A percentile compares a stretch with the other conserved stretches of the same genome.
These are phyloP conservation scores for Suillus weaverae DNA, from an alignment of 768 basidiomycete species.

Conservation along the genomic window DNA sequence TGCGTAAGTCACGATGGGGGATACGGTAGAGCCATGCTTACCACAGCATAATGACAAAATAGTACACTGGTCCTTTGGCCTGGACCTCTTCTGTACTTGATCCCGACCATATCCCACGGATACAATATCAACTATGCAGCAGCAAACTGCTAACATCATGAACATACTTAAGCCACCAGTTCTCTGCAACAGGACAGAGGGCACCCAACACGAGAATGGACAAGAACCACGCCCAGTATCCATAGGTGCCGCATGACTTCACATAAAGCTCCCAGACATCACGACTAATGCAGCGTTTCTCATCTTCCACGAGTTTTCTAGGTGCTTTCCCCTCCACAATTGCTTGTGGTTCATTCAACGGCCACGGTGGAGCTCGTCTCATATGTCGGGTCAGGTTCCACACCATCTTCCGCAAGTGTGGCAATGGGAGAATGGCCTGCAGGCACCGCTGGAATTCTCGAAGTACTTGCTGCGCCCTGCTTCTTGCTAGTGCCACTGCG, in stretches of 20 bases:
- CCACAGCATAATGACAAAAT: slow-evolving; percentile 58
- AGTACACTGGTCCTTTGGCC: slow-evolving; percentile 45
- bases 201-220: slow-evolving; percentile 56
- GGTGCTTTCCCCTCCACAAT: slow-evolving; percentile 53
- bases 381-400: slow-evolving; percentile 22
- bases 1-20: slow-evolving; percentile 28
- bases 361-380: slow-evolving; percentile 49
- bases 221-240: slow-evolving; percentile 60
- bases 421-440: slow-evolving; percentile 16
- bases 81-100: slow-evolving; percentile 40
- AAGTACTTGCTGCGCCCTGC: slow-evolving; percentile 37
- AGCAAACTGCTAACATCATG: background rate
- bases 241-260: slow-evolving; percentile 46
- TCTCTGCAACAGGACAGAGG: slow-evolving; percentile 66
- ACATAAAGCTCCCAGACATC: slow-evolving; percentile 68
- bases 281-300: slow-evolving; percentile 66
- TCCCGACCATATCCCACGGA: slow-evolving; percentile 56
- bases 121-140: slow-evolving; percentile 25
- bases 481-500: slow-evolving; percentile 38
- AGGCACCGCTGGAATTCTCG: slow-evolving; percentile 8
- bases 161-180: slow-evolving; percentile 63
- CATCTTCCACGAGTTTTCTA: slow-evolving; percentile 83
- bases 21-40: slow-evolving; percentile 30
- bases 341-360: slow-evolving; percentile 32
- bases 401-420: slow-evolving; percentile 21